Base-by-base conservation (phyloP, 2,329 filamentous ascomycete species). In the Aureobasidium namibiae region DNA sequence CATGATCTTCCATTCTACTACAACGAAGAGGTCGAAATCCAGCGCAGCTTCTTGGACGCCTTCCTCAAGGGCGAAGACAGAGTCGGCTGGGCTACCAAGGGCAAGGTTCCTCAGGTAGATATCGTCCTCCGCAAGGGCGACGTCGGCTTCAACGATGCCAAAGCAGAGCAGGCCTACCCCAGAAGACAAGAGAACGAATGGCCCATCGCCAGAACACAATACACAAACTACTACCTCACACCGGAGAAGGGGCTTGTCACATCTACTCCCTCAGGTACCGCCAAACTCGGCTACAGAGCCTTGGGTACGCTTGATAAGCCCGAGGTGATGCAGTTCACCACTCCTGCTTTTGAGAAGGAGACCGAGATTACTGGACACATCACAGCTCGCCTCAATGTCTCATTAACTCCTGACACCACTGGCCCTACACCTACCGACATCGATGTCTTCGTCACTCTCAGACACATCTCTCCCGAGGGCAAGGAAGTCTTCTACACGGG, bases 1-100 rank as follows among this genome's bases (percentile, higher is more conserved):
- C 86, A 89, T 62, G 86, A 89, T 64, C 74, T 88, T 1, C 86
- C 86, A 0, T 89, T 88, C 68, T 89, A 87, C 71, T 87, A 88
- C 67, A 69, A 77, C 1, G 82, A 88, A 48, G 83, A 87, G 63
- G 85, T 86, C 0, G 82, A 85, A 61, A 65, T 89, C 0, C 86
- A 89, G 65, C 77, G 75, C 49, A 82, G 80, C 62, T 89, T 89
- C 69, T 71, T 89, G 0, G 83, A 88, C 60, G 85, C 85, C 0
- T 89, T 89, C 66, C 76, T 89, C 41, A 88, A 88, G 63, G 82
- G 77, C 1, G 77, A 87, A 0, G 86, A 89, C 63, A 72, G 74
- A 0, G 75, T 74, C 0, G 83, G 83, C 14, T 86, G 83, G 83
- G 77, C 76, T 0, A 67, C 71, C 6, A 73, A 76, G 11, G 82